phyloP scores from a whole-genome alignment of 73 alveolate genomes.

The Blepharisma stoltei region DNA sequence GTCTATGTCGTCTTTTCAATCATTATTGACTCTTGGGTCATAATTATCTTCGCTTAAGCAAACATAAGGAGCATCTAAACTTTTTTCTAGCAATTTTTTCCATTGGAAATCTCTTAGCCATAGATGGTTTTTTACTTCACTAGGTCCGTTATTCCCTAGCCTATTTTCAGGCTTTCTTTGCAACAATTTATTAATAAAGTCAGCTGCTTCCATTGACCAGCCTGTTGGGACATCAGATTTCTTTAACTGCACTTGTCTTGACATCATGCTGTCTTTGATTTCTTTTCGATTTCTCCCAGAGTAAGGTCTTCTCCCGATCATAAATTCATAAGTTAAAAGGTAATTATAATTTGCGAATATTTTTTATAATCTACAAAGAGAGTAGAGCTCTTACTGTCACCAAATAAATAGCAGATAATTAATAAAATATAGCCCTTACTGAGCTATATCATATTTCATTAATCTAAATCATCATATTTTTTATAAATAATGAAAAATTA shows the following conservation, averaged over 20 bases:
- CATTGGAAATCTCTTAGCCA: constrained; percentile 86
- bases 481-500: too few relatives aligned
- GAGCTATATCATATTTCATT: too few relatives aligned
- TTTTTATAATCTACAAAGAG: too few relatives aligned
- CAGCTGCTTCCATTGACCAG: constrained; percentile 94
- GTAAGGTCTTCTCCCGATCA: constrained; percentile 78
- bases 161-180: constrained; percentile 84
- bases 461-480: too few relatives aligned
- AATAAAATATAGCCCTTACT: too few relatives aligned
- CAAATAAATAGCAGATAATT: too few relatives aligned
- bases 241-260: constrained; percentile 77
- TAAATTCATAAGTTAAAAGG: constrained; percentile 29
- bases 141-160: constrained; percentile 81
- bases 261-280: constrained; percentile 88
- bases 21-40: too few relatives aligned
- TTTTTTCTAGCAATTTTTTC: constrained; percentile 76
- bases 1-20: too few relatives aligned
- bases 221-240: constrained; percentile 80
- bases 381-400: too few relatives aligned
- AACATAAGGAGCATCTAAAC: constrained; percentile 72
- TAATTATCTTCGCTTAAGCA: constrained; percentile 3
- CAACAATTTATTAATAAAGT: constrained; percentile 80
- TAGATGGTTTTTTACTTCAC: constrained; percentile 80
- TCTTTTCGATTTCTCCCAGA: constrained; percentile 89
- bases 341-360: too few relatives aligned